A percentile compares a stretch with the other conserved stretches of the same genome.
Evolutionary conservation across 2,329 filamentous ascomycete genomes (phyloP).

Genomic region (Macrophomina phaseolina): DNA sequence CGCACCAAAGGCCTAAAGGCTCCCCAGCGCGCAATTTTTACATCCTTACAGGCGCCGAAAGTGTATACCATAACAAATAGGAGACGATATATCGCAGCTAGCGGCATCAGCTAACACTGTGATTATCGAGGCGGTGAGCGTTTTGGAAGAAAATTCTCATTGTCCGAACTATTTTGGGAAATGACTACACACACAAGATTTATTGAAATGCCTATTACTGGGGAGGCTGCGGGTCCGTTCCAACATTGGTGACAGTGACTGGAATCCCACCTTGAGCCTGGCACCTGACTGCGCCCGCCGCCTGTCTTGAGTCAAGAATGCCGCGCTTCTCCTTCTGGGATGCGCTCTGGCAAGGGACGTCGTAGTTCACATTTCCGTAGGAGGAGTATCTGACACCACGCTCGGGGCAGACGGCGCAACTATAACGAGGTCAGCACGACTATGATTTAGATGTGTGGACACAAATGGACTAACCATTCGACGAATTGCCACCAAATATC

Average conservation of each 20-base stretch:
- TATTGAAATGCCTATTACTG: not conserved
- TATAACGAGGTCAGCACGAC: not conserved
- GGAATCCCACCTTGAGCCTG: not conserved
- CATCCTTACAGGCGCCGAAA: too few relatives aligned
- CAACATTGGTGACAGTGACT: not conserved
- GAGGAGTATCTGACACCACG: not conserved
- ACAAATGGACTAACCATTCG: not conserved
- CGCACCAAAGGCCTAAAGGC: too few relatives aligned
- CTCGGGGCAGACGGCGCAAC: slow-evolving; percentile 7
- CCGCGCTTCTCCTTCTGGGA: too few relatives aligned
- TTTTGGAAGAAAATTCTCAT: too few relatives aligned
- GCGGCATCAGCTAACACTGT: too few relatives aligned
- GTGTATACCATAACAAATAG: too few relatives aligned
- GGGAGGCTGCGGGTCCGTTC: not conserved
- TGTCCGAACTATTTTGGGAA: not conserved
- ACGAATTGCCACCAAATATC: slow-evolving; percentile 11
- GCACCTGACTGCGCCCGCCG: not conserved
- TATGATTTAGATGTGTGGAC: not conserved
- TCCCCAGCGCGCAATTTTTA: too few relatives aligned
- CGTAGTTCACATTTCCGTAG: slow-evolving; percentile 4
- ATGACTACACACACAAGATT: too few relatives aligned
- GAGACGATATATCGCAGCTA: too few relatives aligned
- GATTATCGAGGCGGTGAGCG: too few relatives aligned
- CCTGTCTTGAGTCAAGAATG: not conserved
- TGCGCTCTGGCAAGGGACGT: slow-evolving; percentile 2